These are phyloP conservation scores for Keithomyces neogunnii DNA, from an alignment of 2,329 filamentous ascomycete genomes.

Conservation along the genomic window DNA sequence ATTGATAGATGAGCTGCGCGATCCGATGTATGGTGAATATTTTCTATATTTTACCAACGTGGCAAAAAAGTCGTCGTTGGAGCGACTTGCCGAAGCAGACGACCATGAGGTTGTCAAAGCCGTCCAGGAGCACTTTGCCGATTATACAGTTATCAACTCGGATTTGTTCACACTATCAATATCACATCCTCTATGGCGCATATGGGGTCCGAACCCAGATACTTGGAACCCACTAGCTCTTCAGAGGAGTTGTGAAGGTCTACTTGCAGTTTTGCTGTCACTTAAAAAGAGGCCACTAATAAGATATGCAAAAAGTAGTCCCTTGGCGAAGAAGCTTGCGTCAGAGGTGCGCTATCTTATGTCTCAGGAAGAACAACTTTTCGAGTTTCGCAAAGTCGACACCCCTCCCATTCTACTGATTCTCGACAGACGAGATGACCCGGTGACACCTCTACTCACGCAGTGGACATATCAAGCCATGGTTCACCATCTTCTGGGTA, in stretches of 20 bases:
- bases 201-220: slow-evolving; percentile 79
- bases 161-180: slow-evolving; percentile 81
- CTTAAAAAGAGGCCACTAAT: slow-evolving; percentile 97
- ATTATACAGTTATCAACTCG: slow-evolving; percentile 90
- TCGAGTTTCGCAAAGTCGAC: slow-evolving; percentile 91
- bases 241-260: slow-evolving; percentile 77
- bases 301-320: slow-evolving; percentile 84
- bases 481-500: slow-evolving; percentile 93
- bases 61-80: slow-evolving; percentile 89
- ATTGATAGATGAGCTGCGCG: slow-evolving; percentile 88
- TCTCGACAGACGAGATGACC: slow-evolving; percentile 86
- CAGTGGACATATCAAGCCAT: slow-evolving; percentile 99
- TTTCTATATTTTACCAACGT: slow-evolving; percentile 97
- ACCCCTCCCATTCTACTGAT: slow-evolving; percentile 89
- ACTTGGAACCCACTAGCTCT: slow-evolving; percentile 86
- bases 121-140: slow-evolving; percentile 93
- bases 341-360: slow-evolving; percentile 88
- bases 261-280: slow-evolving; percentile 75
- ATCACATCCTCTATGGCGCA: slow-evolving; percentile 59
- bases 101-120: slow-evolving; percentile 93
- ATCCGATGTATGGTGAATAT: slow-evolving; percentile 97
- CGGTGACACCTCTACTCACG: slow-evolving; percentile 85
- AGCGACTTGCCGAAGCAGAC: slow-evolving; percentile 90
- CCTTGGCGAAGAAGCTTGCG: slow-evolving; percentile 84
- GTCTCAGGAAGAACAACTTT: slow-evolving; percentile 90